phyloP scores from a whole-genome alignment of 192 early-diverging fungal species.

The Umbelopsis ramanniana region DNA sequence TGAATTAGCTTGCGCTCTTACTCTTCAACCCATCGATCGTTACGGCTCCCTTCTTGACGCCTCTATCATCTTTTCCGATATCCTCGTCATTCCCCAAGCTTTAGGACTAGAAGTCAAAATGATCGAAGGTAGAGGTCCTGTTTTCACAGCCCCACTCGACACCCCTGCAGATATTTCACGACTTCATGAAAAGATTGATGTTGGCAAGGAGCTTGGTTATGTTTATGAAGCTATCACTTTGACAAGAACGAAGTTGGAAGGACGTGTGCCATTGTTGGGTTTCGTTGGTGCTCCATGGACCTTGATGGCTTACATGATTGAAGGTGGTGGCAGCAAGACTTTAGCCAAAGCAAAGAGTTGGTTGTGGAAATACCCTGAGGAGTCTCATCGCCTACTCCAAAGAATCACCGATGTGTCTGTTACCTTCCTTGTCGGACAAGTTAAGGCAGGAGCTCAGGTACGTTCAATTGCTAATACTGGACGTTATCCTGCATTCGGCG shows the following conservation, averaged over 20 bases:
- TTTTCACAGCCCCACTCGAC: conserved; percentile 84
- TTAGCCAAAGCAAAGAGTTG: conserved; percentile 90
- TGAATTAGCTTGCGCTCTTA: conserved; percentile 90
- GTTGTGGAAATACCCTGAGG: conserved; percentile 80
- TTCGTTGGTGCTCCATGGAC: conserved; percentile 99
- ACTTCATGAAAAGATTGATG: conserved; percentile 67
- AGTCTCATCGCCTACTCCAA: conserved; percentile 76
- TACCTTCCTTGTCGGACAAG: conserved; percentile 89
- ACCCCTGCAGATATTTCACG: conserved; percentile 72
- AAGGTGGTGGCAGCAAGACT: conserved; percentile 94
- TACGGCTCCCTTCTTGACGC: conserved; percentile 90
- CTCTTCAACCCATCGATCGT: conserved; percentile 94
- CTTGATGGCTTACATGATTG: conserved; percentile 98
- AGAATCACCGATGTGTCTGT: conserved; percentile 85
- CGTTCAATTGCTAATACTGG: not conserved
- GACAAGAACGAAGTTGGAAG: conserved; percentile 82
- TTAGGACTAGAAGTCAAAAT: conserved; percentile 95
- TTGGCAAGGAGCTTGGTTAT: conserved; percentile 79
- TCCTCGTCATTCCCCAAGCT: conserved; percentile 96
- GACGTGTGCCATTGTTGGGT: conserved; percentile 90
- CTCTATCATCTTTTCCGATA: conserved; percentile 98
- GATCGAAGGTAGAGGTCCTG: conserved; percentile 88
- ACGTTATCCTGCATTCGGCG: not conserved
- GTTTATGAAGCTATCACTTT: conserved; percentile 95
- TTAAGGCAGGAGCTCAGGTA: conserved; percentile 95